Evolutionary conservation across 2,329 filamentous ascomycete species (phyloP).

Genomic region (Fusarium decemcellulare): DNA sequence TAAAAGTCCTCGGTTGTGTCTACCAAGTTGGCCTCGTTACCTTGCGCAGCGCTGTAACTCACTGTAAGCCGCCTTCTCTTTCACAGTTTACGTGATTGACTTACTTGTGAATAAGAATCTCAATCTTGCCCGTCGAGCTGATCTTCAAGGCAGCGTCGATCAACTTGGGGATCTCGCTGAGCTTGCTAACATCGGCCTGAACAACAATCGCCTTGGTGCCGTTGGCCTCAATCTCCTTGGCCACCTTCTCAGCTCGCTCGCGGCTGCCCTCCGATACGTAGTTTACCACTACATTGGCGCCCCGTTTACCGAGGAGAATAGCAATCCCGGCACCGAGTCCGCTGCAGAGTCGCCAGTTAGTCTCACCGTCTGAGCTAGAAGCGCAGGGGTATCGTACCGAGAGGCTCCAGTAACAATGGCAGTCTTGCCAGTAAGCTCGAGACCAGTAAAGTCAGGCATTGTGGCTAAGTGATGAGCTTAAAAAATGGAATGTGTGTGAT

Average conservation of each 20-base stretch:
- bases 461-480: background rate
- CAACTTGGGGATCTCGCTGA: slow-evolving; percentile 34
- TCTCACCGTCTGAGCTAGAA: background rate
- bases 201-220: slow-evolving; percentile 35
- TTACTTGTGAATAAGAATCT: slow-evolving; percentile 46
- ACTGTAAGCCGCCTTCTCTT: background rate
- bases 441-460: slow-evolving; percentile 35
- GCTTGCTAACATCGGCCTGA: slow-evolving; percentile 40
- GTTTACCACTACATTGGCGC: slow-evolving; percentile 44
- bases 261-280: slow-evolving; percentile 28
- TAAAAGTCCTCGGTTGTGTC: slow-evolving; percentile 30
- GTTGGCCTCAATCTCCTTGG: slow-evolving; percentile 28
- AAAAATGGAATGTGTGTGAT: background rate
- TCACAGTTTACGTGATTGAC: background rate
- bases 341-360: slow-evolving; percentile 9
- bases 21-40: slow-evolving; percentile 36
- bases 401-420: slow-evolving; percentile 45
- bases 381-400: slow-evolving; percentile 16
- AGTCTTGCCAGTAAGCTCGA: slow-evolving; percentile 44
- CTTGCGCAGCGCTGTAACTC: slow-evolving; percentile 23
- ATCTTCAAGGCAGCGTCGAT: slow-evolving; percentile 37
- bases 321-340: slow-evolving; percentile 41
- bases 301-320: slow-evolving; percentile 29
- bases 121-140: slow-evolving; percentile 42
- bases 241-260: slow-evolving; percentile 36